Evolutionary conservation across 148 eudicot genomes (phyloP), one percentile per base, ranked within the genome.

Genomic region (Polygonum maritimum): DNA sequence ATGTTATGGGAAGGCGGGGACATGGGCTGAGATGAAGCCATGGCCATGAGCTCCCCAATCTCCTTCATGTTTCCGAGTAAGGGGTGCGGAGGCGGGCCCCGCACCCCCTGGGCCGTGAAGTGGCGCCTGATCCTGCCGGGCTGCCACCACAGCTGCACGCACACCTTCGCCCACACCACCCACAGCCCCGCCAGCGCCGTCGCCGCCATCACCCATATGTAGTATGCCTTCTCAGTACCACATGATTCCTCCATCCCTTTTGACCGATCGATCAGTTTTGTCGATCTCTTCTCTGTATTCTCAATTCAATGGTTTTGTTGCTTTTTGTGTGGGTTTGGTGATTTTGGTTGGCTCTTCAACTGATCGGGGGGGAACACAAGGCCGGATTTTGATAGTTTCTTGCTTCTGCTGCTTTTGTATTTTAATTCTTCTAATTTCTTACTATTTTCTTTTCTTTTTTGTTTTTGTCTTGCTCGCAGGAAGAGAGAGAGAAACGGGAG

Each of bases 41-140:
- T 90, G 35, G 81, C 63, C 92, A 86, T 91, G 82, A 94, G 75
- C 75, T 84, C 85, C 48, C 89, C 91, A 81, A 94, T 80, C 78
- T 94, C 94, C 80, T 86, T 94, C 76, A 87, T 88, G 77, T 94
- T 94, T 0, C 98, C 98, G 62, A 90, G 76, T 71, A 94, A 82
- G 55, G 89, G 77, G 31, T 83, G 83, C 51, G 91, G 90, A 26
- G 88, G 89, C 26, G 98, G 98, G 3, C 98, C 97, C 79, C 77
- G 86, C 48, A 94, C 84, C 65, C 98, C 98, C 84, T 94, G 98
- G 74, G 84, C 86, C 41, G 84, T 48, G 73, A 87, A 94, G 76
- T 94, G 90, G 18, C 81, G 77, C 57, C 85, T 82, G 33, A 88
- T 81, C 75, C 81, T 86, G 71, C 79, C 85, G 6, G 94, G 98